phyloP scores from a whole-genome alignment of 371 early-diverging fungal species.

The Blyttiomyces sp. region DNA sequence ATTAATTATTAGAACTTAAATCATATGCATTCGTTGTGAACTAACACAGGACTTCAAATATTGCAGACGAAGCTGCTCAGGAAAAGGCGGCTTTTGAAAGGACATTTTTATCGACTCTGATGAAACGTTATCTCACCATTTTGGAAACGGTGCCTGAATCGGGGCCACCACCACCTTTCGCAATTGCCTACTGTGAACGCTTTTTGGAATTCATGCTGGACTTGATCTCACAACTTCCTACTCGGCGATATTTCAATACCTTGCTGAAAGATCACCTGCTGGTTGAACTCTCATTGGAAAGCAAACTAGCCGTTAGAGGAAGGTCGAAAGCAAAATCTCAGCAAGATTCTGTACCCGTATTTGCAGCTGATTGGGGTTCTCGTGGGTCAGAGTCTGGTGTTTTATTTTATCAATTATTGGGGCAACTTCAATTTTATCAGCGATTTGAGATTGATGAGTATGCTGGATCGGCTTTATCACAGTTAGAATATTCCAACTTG shows the following conservation, averaged over 20 bases:
- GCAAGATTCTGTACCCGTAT: not conserved
- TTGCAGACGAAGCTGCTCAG: not conserved
- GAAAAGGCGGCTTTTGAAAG: constrained; percentile 4
- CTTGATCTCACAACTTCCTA: constrained; percentile 82
- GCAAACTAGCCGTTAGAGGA: constrained; percentile 53
- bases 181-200: constrained; percentile 64
- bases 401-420: constrained; percentile 60
- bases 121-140: constrained; percentile 52
- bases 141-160: constrained; percentile 54
- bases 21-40: too few relatives aligned
- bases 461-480: constrained; percentile 71
- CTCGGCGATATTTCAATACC: constrained; percentile 81
- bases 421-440: constrained; percentile 62
- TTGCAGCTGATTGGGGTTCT: constrained; percentile 14
- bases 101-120: constrained; percentile 39
- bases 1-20: too few relatives aligned
- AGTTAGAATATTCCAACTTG: constrained; percentile 58
- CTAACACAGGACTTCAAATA: not conserved
- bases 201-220: constrained; percentile 83
- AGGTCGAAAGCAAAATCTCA: not conserved
- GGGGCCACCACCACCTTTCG: constrained; percentile 22
- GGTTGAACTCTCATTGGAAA: constrained; percentile 54
- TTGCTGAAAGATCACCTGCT: constrained; percentile 80
- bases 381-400: constrained; percentile 14
- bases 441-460: constrained; percentile 80